Conservation (phyloP, 352 stramenopile genomes). For the Pythium insidiosum region DNA sequence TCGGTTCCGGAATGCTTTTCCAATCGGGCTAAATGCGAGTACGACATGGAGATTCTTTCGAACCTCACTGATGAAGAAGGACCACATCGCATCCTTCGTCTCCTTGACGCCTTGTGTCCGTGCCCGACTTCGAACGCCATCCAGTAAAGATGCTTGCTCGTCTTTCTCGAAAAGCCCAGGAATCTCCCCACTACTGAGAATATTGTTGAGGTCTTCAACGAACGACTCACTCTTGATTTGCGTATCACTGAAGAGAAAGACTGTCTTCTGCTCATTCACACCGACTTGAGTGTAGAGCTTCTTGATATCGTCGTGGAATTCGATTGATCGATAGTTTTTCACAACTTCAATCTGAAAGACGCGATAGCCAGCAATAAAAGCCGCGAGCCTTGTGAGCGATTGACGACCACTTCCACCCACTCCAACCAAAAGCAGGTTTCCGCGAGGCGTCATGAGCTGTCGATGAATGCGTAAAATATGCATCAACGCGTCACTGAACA, state of each 20-base stretch:
- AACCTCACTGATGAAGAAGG: conserved; percentile 90
- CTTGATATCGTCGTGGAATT: conserved; percentile 93
- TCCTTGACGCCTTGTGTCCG: conserved; percentile 76
- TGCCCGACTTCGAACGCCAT: conserved; percentile 65
- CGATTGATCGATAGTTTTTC: conserved; percentile 89
- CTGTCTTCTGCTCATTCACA: conserved; percentile 74
- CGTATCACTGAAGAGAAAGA: conserved; percentile 92
- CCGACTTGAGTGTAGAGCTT: conserved; percentile 78
- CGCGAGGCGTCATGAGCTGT: conserved; percentile 78
- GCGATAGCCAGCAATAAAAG: conserved; percentile 87
- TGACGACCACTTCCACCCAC: conserved; percentile 88
- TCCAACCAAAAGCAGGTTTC: conserved; percentile 89
- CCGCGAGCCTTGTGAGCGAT: conserved; percentile 79
- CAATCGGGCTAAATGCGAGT: conserved; percentile 90
- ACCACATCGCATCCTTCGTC: conserved; percentile 86
- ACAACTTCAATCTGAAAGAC: conserved; percentile 92
- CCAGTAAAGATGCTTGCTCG: conserved; percentile 79
- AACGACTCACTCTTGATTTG: conserved; percentile 93
- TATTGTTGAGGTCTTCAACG: conserved; percentile 91
- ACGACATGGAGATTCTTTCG: conserved; percentile 89
- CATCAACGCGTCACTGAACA: conserved; percentile 87
- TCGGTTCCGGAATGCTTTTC: conserved; percentile 76
- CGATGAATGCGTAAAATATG: conserved; percentile 90
- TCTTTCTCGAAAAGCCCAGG: conserved; percentile 91
- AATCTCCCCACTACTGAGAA: conserved; percentile 88